Evolutionary conservation across 805 yeast genomes (phyloP).

Genomic region (Debaryomyces hansenii): DNA sequence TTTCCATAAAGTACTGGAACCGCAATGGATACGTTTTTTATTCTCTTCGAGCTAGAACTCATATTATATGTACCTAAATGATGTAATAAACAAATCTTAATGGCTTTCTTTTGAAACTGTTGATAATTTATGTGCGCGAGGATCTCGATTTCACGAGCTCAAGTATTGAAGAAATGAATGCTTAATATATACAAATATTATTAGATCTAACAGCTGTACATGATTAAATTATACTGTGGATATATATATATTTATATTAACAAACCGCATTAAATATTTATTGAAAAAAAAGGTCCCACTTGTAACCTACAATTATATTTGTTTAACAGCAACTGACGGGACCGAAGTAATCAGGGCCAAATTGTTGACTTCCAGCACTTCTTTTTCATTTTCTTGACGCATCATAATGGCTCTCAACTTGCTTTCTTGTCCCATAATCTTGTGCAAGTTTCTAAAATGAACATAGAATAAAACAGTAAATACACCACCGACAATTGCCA

Average conservation of each 20-base stretch:
- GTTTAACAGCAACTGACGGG: conserved; percentile 28
- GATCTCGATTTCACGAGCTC: too few relatives aligned
- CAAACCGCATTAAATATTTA: too few relatives aligned
- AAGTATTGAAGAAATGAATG: too few relatives aligned
- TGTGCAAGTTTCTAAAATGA: conserved; percentile 39
- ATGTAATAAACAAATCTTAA: too few relatives aligned
- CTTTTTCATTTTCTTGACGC: conserved; percentile 10
- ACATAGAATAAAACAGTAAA: conserved; percentile 30
- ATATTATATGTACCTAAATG: conserved; percentile 3
- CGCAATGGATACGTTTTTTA: conserved; percentile 36
- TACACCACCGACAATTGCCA: conserved; percentile 35
- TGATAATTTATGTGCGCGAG: too few relatives aligned
- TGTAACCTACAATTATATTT: conserved; percentile 1
- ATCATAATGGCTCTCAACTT: conserved; percentile 21
- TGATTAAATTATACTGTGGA: too few relatives aligned
- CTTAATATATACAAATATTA: too few relatives aligned
- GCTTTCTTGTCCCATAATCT: conserved; percentile 38
- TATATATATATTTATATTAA: too few relatives aligned
- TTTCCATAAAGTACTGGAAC: conserved; percentile 47
- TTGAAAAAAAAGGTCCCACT: too few relatives aligned
- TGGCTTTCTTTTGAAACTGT: too few relatives aligned
- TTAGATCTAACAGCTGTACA: too few relatives aligned
- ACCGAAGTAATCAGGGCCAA: conserved; percentile 29
- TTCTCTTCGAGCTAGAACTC: conserved; percentile 22
- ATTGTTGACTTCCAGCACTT: conserved; percentile 19